Evolutionary conservation across 2,329 filamentous ascomycete species (phyloP).

Genomic region (Xylariaceae sp.): DNA sequence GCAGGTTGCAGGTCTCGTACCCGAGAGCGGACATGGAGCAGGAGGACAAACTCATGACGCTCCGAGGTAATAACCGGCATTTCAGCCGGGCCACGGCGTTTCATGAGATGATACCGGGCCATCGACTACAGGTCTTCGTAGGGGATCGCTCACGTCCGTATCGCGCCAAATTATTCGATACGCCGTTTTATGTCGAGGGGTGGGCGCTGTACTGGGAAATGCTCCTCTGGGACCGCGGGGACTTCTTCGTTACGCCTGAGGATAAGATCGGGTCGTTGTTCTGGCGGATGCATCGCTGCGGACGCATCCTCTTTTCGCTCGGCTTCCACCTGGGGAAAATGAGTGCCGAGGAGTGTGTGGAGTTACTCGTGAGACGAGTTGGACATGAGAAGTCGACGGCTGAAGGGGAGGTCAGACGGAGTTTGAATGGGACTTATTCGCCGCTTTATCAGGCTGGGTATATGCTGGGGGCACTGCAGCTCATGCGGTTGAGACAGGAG

Average conservation of each 20-base stretch:
- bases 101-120: conserved; percentile 56
- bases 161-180: conserved; percentile 44
- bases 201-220: conserved; percentile 60
- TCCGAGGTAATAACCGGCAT: conserved; percentile 54
- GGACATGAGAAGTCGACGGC: conserved; percentile 55
- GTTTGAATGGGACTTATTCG: conserved; percentile 49
- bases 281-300: conserved; percentile 58
- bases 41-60: conserved; percentile 51
- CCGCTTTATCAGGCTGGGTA: conserved; percentile 57
- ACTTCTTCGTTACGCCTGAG: conserved; percentile 45
- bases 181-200: conserved; percentile 55
- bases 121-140: conserved; percentile 49
- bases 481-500: conserved; percentile 47
- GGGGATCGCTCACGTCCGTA: conserved; percentile 43
- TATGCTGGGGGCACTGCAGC: conserved; percentile 53
- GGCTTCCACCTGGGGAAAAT: conserved; percentile 53
- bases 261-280: conserved; percentile 54
- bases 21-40: conserved; percentile 49
- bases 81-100: conserved; percentile 55
- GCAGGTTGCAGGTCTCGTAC: conserved; percentile 50
- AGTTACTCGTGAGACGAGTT: conserved; percentile 50
- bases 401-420: conserved; percentile 54
- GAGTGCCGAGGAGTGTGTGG: conserved; percentile 49
- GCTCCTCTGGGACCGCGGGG: conserved; percentile 48
- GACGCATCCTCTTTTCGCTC: conserved; percentile 53